Conservation (phyloP, 2,329 filamentous ascomycete species). For the Clonostachys chloroleuca region DNA sequence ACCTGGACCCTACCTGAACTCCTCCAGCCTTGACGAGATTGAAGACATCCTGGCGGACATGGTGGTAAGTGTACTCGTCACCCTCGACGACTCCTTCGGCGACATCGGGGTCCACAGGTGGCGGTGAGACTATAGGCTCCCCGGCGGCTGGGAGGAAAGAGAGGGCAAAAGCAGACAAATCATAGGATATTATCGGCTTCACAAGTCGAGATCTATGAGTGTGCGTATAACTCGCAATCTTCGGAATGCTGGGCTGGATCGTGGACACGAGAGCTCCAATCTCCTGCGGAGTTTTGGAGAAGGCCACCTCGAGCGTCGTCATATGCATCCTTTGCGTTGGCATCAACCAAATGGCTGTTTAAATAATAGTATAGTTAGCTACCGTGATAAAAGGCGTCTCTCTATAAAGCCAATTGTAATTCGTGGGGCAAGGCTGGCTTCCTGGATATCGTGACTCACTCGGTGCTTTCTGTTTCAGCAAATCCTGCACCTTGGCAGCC, state of each 20-base stretch:
- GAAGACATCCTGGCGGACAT: constrained; percentile 78
- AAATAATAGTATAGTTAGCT: too few relatives aligned
- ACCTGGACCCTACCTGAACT: constrained; percentile 70
- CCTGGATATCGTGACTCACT: constrained; percentile 44
- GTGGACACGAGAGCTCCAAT: constrained; percentile 58
- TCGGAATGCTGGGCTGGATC: constrained; percentile 50
- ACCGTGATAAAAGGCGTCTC: too few relatives aligned
- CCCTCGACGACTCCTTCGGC: constrained; percentile 33
- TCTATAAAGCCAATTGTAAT: too few relatives aligned
- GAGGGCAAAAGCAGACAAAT: constrained; percentile 79
- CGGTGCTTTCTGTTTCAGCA: constrained; percentile 60
- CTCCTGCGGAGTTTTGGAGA: constrained; percentile 67
- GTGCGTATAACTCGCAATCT: constrained; percentile 63
- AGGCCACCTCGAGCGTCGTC: constrained; percentile 80
- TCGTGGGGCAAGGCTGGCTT: too few relatives aligned
- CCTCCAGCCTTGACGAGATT: constrained; percentile 55
- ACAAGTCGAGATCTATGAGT: constrained; percentile 69
- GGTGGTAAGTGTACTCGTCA: constrained; percentile 82
- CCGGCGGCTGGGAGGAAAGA: constrained; percentile 79
- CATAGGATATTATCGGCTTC: constrained; percentile 79
- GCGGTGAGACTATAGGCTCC: constrained; percentile 38
- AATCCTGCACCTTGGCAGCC: constrained; percentile 63
- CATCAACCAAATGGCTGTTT: constrained; percentile 70
- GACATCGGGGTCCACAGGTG: constrained; percentile 29
- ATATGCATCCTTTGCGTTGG: constrained; percentile 74